Evolutionary conservation across 129 eudicot genomes (phyloP), one percentile per base, ranked within the genome.

Genomic region (Kitagawia praeruptora): DNA sequence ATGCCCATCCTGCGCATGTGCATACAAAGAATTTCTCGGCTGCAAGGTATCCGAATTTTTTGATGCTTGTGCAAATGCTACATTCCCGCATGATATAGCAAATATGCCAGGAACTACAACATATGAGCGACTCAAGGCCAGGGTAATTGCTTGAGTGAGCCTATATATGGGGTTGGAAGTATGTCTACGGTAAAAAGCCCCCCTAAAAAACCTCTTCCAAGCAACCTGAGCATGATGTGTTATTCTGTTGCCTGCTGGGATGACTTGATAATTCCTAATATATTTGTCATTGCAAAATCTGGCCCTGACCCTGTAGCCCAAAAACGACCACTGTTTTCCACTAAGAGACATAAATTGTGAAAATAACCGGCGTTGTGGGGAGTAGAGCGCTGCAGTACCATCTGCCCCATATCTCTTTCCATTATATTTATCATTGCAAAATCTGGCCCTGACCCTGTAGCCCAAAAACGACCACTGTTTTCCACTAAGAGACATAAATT

Each of bases 121-220:
- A 81, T 92, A 89, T 63, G 91, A 92, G 56, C 84, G 96, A 58
- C 84, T 84, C 74, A 89, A 74, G 19, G 97, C 92, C 80, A 92
- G 87, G 81, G 89, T 87, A 75, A 95, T 84, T n/a, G 97, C 97
- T 84, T 86, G 96, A 70, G 97, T 93, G 71, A 87, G 67, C 79
- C 84, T 82, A 56, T 76, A 84, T 39, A 94, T 80, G 37, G 83
- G 74, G 37, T 76, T 58, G 75, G 34, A 39, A 21, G 76, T 58
- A 71, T 76, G 81, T 75, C 76, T 63, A 2, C 80, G 77, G 34
- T 81, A 72, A 46, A 56, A 56, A 56, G 61, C 39, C 39, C 80
- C 64, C 53, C 25, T 85, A 6, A 85, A 84, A 75, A 89, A 19
- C 51, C 83, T 86, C 83, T 82, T 89, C 97, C 93, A 93, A 31